Evolutionary conservation across 345 rosid genomes (phyloP).

Genomic region (Conringia planisiliqua): DNA sequence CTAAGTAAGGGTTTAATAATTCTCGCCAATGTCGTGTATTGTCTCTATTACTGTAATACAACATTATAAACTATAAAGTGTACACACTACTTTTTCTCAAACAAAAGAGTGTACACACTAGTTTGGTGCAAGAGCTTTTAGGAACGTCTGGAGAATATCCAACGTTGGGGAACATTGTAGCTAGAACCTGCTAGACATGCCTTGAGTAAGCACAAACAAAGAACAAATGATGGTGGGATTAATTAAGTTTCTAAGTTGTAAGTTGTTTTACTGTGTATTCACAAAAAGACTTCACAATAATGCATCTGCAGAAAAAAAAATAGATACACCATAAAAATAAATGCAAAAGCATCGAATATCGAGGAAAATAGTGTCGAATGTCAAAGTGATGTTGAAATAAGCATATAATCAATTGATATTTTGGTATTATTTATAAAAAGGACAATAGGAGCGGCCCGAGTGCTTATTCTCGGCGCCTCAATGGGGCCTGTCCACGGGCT

Average conservation of each 20-base stretch:
- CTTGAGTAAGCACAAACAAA: not conserved
- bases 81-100: no score
- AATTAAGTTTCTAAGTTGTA: not conserved
- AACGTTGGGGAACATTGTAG: not conserved
- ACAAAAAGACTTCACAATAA: not conserved
- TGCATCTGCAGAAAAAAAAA: not conserved
- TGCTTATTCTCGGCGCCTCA: not conserved
- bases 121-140: not conserved
- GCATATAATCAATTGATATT: no score
- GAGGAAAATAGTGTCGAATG: not conserved
- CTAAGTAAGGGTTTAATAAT: not conserved
- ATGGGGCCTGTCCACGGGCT: not conserved
- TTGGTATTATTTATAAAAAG: no score
- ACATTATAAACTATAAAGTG: not conserved
- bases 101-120: not conserved
- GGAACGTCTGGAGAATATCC: not conserved
- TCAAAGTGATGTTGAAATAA: not conserved
- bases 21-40: not conserved
- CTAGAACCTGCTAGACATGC: not conserved
- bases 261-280: not conserved
- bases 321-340: not conserved
- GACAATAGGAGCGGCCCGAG: not conserved
- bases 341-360: not conserved
- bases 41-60: not conserved
- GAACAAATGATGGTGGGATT: not conserved